Base-by-base conservation (phyloP, 1,284 basidiomycete species). In the Taiwanofungus camphoratus region DNA sequence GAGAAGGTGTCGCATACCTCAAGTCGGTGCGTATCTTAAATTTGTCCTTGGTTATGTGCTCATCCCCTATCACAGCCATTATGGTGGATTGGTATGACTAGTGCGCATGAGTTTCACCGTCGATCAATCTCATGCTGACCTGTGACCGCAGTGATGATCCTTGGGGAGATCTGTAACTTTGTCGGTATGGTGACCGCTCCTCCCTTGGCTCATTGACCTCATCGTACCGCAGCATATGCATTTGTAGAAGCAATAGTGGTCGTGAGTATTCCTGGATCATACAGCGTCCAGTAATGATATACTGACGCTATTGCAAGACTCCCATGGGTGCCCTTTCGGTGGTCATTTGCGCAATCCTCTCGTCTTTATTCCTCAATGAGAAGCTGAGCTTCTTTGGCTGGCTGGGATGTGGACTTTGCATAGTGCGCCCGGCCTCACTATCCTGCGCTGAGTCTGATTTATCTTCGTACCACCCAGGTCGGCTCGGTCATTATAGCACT, bases 251-350 rank as follows among this genome's bases (percentile, higher is more conserved):
- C 91, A 15, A 81, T 93, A 51, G 78, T 93, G 41, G 90, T 90
- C 49, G 85, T 87, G 63, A 51, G 83, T 78, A 21, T 27, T 19
- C 8, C 47, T 54, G 12, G 37, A 29, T 12, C n/a, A 34, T 33
- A 9, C 16, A 35, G 13, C 9, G n/a, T 36, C 19, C 16, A 19
- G 8, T n/a, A 41, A 27, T 30, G 33, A 41, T 24, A 30, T 44
- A 44, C 32, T 53, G 21, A 33, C 24, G 6, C 3, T 15, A 8
- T 49, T 19, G 32, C 50, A 57, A 91, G 76, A 95, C 92, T n/a
- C 94, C 95, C 1, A 79, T 99, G 55, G 95, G 95, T 35, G 93
- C 94, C 3, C 78, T 99, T 43, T 94, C 92, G 13, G 96, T 99
- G 52, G 94, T 99, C 56, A 77, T 98, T 52, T 95, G 88, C 56